phyloP scores from a whole-genome alignment of 2,329 filamentous ascomycete species.

The Fusarium sp. region DNA sequence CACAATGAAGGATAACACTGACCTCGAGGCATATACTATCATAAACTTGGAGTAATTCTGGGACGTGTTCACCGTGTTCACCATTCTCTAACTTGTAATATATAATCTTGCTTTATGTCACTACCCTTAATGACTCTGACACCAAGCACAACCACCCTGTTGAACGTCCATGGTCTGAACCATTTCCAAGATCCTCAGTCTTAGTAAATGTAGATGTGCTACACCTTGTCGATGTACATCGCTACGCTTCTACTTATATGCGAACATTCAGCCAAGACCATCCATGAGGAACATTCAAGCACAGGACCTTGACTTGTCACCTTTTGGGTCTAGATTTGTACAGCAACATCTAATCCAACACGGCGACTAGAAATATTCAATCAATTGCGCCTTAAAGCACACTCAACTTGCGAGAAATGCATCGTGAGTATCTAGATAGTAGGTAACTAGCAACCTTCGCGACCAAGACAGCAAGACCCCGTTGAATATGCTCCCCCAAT shows the following conservation, averaged over 20 bases:
- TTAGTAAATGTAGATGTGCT: neutral
- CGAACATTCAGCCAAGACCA: neutral
- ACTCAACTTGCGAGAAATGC: conserved; percentile 7
- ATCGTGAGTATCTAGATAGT: conserved; percentile 18
- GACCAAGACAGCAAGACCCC: conserved; percentile 32
- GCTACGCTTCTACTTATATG: neutral
- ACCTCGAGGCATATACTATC: neutral
- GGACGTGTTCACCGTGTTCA: neutral
- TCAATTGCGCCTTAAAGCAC: conserved; percentile 2
- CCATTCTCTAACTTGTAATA: neutral
- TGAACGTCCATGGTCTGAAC: neutral
- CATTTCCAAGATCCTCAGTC: neutral
- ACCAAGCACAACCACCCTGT: neutral
- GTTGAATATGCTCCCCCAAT: conserved; percentile 28
- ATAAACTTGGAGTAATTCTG: no score
- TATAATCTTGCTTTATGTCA: neutral
- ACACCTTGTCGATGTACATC: neutral
- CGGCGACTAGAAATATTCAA: neutral
- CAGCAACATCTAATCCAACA: neutral
- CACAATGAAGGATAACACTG: no score
- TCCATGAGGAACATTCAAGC: neutral
- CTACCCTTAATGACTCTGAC: neutral
- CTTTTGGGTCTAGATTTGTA: neutral
- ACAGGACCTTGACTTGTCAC: neutral
- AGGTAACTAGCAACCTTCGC: conserved; percentile 14